Evolutionary conservation across 805 yeast genomes (phyloP).

Genomic region (Henningerozyma blattae): DNA sequence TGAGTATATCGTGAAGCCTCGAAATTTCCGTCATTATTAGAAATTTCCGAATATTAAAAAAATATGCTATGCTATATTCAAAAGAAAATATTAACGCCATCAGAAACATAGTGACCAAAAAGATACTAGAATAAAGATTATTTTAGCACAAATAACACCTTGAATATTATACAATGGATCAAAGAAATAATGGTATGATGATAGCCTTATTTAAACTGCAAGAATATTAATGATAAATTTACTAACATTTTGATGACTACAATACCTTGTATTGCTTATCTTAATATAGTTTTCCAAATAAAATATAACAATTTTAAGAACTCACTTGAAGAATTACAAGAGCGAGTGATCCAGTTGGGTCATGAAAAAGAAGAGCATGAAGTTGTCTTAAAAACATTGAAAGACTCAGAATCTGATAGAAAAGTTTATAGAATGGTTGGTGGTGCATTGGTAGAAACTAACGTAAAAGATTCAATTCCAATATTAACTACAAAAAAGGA

Average conservation of each 20-base stretch:
- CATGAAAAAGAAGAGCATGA: slow-evolving; percentile 37
- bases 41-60: no score
- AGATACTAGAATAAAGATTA: no score
- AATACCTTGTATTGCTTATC: not conserved
- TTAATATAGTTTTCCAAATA: slow-evolving; percentile 26
- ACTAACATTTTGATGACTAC: not conserved
- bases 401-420: slow-evolving; percentile 43
- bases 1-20: no score
- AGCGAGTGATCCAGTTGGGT: slow-evolving; percentile 36
- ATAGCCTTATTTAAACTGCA: not conserved
- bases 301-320: slow-evolving; percentile 42
- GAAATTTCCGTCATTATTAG: no score
- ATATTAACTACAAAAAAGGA: slow-evolving; percentile 43
- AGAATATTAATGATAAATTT: not conserved
- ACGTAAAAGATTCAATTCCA: slow-evolving; percentile 64
- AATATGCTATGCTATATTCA: no score
- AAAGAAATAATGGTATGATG: slow-evolving; percentile 9
- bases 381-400: slow-evolving; percentile 48
- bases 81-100: no score
- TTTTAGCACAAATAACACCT: no score
- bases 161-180: slow-evolving; percentile 7
- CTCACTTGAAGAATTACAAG: slow-evolving; percentile 33
- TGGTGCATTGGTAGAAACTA: slow-evolving; percentile 76
- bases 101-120: no score
- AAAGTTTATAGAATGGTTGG: slow-evolving; percentile 90